Conservation (phyloP, 805 yeast genomes). For the Candida krabiensis region DNA sequence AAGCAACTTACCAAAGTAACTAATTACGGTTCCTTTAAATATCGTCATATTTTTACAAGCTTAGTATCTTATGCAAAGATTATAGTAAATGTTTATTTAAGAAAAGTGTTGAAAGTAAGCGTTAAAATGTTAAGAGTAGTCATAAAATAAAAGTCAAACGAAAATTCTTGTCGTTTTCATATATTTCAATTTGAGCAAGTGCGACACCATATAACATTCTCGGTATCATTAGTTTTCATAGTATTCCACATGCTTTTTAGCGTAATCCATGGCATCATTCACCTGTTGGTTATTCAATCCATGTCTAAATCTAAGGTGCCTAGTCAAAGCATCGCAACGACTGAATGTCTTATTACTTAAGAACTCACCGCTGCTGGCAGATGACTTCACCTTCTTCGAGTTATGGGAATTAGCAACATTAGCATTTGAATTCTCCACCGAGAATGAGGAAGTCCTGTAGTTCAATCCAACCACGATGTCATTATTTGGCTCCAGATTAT, state of each 20-base stretch:
- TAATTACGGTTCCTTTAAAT: too few relatives aligned
- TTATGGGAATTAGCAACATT: conserved; percentile 32
- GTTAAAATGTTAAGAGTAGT: neutral
- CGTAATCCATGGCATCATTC: conserved; percentile 68
- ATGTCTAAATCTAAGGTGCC: conserved; percentile 92
- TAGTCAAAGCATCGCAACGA: conserved; percentile 89
- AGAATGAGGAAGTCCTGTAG: conserved; percentile 27
- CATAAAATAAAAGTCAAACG: too few relatives aligned
- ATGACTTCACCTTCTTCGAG: conserved; percentile 39
- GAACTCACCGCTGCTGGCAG: conserved; percentile 27
- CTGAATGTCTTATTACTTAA: conserved; percentile 70
- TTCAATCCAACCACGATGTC: conserved; percentile 36
- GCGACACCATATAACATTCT: too few relatives aligned
- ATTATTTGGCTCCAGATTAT: conserved; percentile 45
- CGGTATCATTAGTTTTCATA: conserved; percentile 25
- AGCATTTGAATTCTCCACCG: conserved; percentile 30
- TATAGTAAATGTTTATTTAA: conserved; percentile 7
- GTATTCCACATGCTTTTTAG: conserved; percentile 76
- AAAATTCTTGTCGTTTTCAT: too few relatives aligned
- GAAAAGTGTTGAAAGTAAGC: too few relatives aligned
- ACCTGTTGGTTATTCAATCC: conserved; percentile 66
- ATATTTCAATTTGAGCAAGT: too few relatives aligned
- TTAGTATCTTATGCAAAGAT: conserved; percentile 10
- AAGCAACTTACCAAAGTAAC: too few relatives aligned
- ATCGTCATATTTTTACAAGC: too few relatives aligned